A percentile compares a stretch with the other conserved stretches of the same genome.
Conservation (phyloP, 2,329 filamentous ascomycete species). For the Penicillium sp. region DNA sequence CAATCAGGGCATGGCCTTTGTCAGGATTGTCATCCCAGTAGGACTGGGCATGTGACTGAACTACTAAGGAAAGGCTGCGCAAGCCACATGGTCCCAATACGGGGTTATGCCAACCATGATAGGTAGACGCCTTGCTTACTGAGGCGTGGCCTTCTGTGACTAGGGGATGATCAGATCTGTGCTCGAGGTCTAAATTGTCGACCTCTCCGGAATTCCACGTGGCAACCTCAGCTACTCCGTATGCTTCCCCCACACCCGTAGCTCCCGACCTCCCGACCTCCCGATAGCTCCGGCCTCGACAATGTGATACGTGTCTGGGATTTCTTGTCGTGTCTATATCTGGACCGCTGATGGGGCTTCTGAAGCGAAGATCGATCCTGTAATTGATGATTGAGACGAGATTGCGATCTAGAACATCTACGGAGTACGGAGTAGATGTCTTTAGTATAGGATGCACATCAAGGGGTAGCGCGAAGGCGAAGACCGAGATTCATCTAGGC, state of each 20-base stretch:
- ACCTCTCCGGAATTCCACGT: constrained; percentile 3
- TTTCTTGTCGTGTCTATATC: neutral
- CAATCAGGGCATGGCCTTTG: neutral
- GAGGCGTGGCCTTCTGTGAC: neutral
- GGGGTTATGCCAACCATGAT: neutral
- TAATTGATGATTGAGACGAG: neutral
- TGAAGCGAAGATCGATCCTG: neutral
- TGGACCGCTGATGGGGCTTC: neutral
- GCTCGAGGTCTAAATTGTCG: neutral
- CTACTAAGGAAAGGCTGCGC: neutral
- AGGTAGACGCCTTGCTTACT: neutral
- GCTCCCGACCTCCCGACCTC: neutral
- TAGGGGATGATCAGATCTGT: neutral
- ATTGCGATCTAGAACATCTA: neutral
- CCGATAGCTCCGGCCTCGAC: neutral
- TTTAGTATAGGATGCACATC: neutral
- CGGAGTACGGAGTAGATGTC: neutral
- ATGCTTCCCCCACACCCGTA: constrained; percentile 4
- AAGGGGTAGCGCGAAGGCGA: neutral
- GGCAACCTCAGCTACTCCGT: neutral
- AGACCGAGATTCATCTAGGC: neutral
- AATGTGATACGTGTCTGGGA: constrained; percentile 1
- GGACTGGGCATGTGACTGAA: neutral
- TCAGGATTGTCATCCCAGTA: neutral
- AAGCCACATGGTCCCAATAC: constrained; percentile 1